Conservation (phyloP, 495 filamentous ascomycete species). For the Xylaria cubensis region DNA sequence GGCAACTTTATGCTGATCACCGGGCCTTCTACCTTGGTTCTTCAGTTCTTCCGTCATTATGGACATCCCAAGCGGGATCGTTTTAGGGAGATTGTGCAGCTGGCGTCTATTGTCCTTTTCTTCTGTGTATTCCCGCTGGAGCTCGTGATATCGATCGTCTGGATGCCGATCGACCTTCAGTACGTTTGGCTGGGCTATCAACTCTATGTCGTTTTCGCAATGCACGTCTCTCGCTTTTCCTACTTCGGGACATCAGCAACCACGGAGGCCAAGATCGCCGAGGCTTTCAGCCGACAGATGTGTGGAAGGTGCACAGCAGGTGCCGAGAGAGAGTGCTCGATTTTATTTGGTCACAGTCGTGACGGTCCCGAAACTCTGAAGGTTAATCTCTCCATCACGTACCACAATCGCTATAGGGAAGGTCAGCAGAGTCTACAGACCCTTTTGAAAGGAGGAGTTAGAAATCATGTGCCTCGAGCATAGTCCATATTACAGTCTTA, state of each 20-base stretch:
- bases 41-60: not conserved
- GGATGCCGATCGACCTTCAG: not conserved
- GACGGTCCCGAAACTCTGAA: not conserved
- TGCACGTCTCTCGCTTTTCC: not conserved
- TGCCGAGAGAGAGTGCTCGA: not conserved
- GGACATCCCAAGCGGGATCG: not conserved
- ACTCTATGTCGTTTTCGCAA: not conserved
- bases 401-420: conserved; percentile 33
- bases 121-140: not conserved
- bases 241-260: not conserved
- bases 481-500: not conserved
- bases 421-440: conserved; percentile 28
- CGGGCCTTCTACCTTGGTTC: not conserved
- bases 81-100: not conserved
- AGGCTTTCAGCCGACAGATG: not conserved
- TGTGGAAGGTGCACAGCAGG: not conserved
- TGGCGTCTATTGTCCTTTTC: not conserved
- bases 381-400: not conserved
- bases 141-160: not conserved
- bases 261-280: not conserved
- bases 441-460: not conserved
- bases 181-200: not conserved
- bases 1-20: not conserved
- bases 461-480: not conserved
- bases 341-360: not conserved